phyloP scores from a whole-genome alignment of 352 stramenopile species.

The Phytophthora chlamydospora region DNA sequence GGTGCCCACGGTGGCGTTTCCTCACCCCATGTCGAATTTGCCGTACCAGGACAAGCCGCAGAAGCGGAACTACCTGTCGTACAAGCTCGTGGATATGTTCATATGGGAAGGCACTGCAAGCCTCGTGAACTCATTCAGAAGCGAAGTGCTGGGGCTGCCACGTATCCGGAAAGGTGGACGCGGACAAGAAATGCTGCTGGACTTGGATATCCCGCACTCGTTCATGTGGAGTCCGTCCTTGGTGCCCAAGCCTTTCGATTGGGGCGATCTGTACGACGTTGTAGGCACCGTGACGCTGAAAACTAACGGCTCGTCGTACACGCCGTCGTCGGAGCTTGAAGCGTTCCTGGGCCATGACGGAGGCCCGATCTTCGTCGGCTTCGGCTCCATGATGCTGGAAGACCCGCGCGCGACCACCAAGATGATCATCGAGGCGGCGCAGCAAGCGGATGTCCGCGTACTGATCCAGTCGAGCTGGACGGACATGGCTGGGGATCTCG shows the following conservation, averaged over 20 bases:
- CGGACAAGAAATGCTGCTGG: slow-evolving; percentile 51
- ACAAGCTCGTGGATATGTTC: slow-evolving; percentile 84
- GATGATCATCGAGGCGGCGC: slow-evolving; percentile 84
- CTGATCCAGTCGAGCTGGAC: slow-evolving; percentile 91
- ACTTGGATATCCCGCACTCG: slow-evolving; percentile 77
- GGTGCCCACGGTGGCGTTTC: slow-evolving; percentile 85
- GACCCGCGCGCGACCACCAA: slow-evolving; percentile 64
- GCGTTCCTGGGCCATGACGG: slow-evolving; percentile 57
- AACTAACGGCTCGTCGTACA: slow-evolving; percentile 36
- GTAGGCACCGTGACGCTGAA: slow-evolving; percentile 79
- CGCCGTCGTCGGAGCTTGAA: slow-evolving; percentile 49
- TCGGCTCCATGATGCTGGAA: slow-evolving; percentile 93
- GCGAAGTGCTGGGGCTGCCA: slow-evolving; percentile 49
- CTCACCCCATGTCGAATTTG: slow-evolving; percentile 87
- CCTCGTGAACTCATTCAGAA: slow-evolving; percentile 83
- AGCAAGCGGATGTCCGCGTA: slow-evolving; percentile 65
- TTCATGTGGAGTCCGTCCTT: slow-evolving; percentile 90
- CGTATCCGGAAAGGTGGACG: slow-evolving; percentile 59
- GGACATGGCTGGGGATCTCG: slow-evolving; percentile 52
- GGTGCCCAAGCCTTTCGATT: slow-evolving; percentile 90
- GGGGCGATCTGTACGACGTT: slow-evolving; percentile 83
- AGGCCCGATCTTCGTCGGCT: slow-evolving; percentile 92
- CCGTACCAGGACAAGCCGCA: slow-evolving; percentile 65
- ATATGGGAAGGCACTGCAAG: slow-evolving; percentile 61
- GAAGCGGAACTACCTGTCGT: slow-evolving; percentile 77